Evolutionary conservation across 78 protist species (phyloP), one percentile per base, ranked within the genome.

Genomic region (Speleostelium caveatum): DNA sequence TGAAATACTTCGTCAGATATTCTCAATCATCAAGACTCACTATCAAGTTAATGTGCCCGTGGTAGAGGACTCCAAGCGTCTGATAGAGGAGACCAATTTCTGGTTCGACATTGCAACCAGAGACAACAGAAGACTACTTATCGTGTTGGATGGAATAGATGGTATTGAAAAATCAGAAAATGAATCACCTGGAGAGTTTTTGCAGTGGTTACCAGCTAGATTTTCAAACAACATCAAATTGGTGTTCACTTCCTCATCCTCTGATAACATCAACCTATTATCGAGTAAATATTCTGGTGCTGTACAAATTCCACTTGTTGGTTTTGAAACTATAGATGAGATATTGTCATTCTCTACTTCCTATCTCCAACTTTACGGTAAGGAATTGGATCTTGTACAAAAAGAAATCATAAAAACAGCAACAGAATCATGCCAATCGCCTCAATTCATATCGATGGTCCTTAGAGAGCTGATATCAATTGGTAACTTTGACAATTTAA

Each of bases 61-160:
- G 1, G 22, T 62, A 8, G 91, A 83, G 0, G 73, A 69, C 33
- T 33, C 78, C 5, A 14, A n/a, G 8, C 3, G n/a, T 2, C 65
- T 73, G 1, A 3, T 30, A 33, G 91, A 83, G 36, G 91, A 83
- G 10, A 56, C 69, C 1, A 53, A 58, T 16, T 83, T 45, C 42
- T 83, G 91, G 91, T 60, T 56, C 28, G 74, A 62, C 42, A 32
- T 83, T 3, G 91, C 91, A 22, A 69, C 80, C 0, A 49, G 53
- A 28, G 79, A 83, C 42, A 60, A 60, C 19, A 39, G 51, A 10
- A 67, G 69, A 30, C 39, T 83, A 17, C n/a, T 83, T 30, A 55
- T 61, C 30, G n/a, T 83, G 1, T 28, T 56, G 16, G 91, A 83
- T 59, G 75, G 78, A 21, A 38, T 74, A 1, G 68, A 74, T 17